Conservation (phyloP, 2,329 filamentous ascomycete genomes). For the Nemania sp. region DNA sequence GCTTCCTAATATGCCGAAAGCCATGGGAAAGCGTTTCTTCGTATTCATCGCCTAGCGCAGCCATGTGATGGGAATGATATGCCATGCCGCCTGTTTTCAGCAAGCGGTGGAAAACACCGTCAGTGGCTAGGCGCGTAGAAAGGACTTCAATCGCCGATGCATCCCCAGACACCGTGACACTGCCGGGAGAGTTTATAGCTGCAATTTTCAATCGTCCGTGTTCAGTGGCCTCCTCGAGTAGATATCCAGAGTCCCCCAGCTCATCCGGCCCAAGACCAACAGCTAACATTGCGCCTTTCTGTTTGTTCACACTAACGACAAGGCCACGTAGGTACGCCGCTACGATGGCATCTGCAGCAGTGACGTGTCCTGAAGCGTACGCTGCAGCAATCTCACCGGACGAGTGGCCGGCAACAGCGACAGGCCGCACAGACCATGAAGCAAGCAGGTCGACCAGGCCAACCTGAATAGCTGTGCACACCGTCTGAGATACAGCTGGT, state of each 20-base stretch:
- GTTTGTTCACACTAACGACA: conserved; percentile 5
- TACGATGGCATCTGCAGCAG: conserved; percentile 28
- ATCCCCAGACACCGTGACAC: conserved; percentile 49
- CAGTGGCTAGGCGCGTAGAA: conserved; percentile 9
- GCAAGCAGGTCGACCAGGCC: conserved; percentile 49
- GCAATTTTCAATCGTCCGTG: conserved; percentile 18
- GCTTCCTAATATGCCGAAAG: background rate
- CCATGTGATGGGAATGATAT: conserved; percentile 50
- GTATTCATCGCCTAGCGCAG: conserved; percentile 7
- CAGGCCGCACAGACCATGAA: background rate
- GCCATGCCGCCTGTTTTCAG: conserved; percentile 44
- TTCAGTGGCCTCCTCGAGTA: background rate
- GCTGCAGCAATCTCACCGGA: conserved; percentile 33
- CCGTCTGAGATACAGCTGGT: conserved; percentile 23
- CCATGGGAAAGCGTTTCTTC: background rate
- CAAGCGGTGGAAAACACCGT: conserved; percentile 42
- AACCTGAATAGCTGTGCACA: conserved; percentile 55
- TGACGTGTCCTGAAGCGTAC: conserved; percentile 24
- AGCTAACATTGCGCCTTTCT: conserved; percentile 35
- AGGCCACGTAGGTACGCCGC: conserved; percentile 40
- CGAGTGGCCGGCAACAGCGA: conserved; percentile 29
- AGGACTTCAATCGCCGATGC: conserved; percentile 35
- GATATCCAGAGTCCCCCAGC: too few species aligned
- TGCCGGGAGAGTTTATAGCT: conserved; percentile 46
- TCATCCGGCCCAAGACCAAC: conserved; percentile 31